Conservation (phyloP, 2,329 filamentous ascomycete species). For the Fusarium aywerte region DNA sequence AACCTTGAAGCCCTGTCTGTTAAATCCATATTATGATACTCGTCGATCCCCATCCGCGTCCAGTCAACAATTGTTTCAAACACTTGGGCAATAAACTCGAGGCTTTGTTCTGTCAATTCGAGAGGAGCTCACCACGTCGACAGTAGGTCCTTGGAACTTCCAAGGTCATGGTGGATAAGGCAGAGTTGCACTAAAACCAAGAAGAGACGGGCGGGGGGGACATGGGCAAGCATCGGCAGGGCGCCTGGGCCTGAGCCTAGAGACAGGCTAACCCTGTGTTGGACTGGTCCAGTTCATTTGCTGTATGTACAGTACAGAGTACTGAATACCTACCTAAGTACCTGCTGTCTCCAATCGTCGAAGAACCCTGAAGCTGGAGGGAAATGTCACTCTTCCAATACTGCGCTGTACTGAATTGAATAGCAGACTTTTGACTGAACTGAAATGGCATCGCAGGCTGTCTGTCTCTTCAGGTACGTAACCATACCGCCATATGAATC, state of each 20-base stretch:
- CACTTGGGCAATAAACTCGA: slow-evolving; percentile 1
- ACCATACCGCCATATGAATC: slow-evolving; percentile 33
- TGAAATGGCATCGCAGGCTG: slow-evolving; percentile 19
- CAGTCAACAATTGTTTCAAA: slow-evolving; percentile 22
- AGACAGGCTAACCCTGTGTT: slow-evolving; percentile 32
- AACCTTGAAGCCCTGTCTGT: background rate
- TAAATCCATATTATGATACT: background rate
- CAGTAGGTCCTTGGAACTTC: slow-evolving; percentile 31
- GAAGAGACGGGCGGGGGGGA: slow-evolving; percentile 32
- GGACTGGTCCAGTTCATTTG: slow-evolving; percentile 7
- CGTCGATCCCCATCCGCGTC: slow-evolving; percentile 7
- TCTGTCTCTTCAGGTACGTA: slow-evolving; percentile 21
- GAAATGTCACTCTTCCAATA: slow-evolving; percentile 3
- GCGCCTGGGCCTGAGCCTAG: slow-evolving; percentile 40
- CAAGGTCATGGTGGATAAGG: slow-evolving; percentile 32
- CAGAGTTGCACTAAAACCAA: slow-evolving; percentile 34
- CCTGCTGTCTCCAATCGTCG: background rate
- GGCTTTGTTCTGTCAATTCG: background rate
- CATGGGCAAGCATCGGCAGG: slow-evolving; percentile 40
- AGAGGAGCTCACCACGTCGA: slow-evolving; percentile 27
- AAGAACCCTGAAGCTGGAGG: slow-evolving; percentile 13
- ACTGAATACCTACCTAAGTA: slow-evolving; percentile 14
- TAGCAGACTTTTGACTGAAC: slow-evolving; percentile 7
- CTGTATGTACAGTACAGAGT: background rate
- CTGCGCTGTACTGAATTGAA: background rate